Percentiles rank a stretch among this genome's conserved stretches.
Evolutionary conservation across 2,329 filamentous ascomycete species (phyloP).

Genomic region (Epicoccum sorghinum): DNA sequence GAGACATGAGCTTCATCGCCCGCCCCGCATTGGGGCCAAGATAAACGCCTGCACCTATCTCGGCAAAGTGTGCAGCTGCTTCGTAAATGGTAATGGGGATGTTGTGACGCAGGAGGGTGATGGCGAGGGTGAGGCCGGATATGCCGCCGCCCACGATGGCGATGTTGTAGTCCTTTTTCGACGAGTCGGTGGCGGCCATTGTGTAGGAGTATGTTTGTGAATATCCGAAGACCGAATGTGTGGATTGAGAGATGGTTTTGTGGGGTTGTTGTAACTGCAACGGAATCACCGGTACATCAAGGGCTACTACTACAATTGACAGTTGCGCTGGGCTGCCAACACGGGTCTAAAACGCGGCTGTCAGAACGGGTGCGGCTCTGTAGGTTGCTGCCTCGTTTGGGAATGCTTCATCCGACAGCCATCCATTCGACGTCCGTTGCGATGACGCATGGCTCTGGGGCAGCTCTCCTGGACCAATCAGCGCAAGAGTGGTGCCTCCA

Average conservation of each 20-base stretch:
- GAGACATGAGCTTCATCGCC: slow-evolving; percentile 61
- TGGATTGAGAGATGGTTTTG: not conserved
- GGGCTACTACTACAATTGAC: no score
- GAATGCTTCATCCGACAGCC: slow-evolving; percentile 20
- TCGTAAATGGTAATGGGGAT: slow-evolving; percentile 62
- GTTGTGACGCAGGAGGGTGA: slow-evolving; percentile 56
- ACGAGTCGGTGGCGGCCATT: slow-evolving; percentile 27
- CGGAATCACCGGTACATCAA: no score
- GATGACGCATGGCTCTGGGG: slow-evolving; percentile 20
- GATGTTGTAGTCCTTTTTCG: slow-evolving; percentile 51
- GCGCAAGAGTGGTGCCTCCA: not conserved
- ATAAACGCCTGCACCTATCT: slow-evolving; percentile 64
- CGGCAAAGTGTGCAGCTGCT: slow-evolving; percentile 59
- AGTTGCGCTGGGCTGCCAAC: not conserved
- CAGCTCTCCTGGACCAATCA: slow-evolving; percentile 9
- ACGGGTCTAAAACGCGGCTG: slow-evolving; percentile 7
- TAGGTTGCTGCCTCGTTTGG: slow-evolving; percentile 2
- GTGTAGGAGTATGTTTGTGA: not conserved
- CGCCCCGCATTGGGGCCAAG: slow-evolving; percentile 63
- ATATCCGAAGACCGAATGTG: not conserved
- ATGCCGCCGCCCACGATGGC: slow-evolving; percentile 67
- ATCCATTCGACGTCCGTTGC: slow-evolving; percentile 2
- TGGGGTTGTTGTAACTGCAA: no score
- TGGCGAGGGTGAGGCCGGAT: slow-evolving; percentile 61
- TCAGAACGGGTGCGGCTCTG: slow-evolving; percentile 13